A percentile compares a stretch with the other conserved stretches of the same genome.
Evolutionary conservation across 2,329 filamentous ascomycete species (phyloP).

Genomic region (Elsinoe batatas): DNA sequence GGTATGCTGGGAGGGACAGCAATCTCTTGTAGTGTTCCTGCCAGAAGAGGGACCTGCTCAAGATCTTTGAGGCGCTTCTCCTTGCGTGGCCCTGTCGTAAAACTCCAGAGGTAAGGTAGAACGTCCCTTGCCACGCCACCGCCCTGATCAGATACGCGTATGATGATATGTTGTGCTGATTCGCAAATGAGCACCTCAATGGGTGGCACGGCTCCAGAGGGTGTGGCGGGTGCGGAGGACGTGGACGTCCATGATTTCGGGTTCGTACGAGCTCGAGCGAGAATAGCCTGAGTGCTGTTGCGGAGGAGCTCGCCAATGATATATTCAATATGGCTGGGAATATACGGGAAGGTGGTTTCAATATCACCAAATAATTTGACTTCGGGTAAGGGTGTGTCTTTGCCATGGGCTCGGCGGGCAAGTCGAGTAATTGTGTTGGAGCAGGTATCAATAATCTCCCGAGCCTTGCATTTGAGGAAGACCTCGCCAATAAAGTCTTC

Average conservation of each 20-base stretch:
- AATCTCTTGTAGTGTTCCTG: constrained; percentile 86
- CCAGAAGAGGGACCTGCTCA: constrained; percentile 76
- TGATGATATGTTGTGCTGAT: constrained; percentile 87
- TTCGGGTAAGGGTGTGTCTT: constrained; percentile 62
- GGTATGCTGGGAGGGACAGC: constrained; percentile 29
- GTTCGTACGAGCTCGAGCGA: constrained; percentile 46
- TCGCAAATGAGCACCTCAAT: constrained; percentile 95
- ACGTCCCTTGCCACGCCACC: constrained; percentile 81
- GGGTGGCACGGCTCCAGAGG: constrained; percentile 66
- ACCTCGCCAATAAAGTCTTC: constrained; percentile 91
- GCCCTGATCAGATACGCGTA: constrained; percentile 89
- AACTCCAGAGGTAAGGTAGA: constrained; percentile 88
- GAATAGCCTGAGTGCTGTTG: constrained; percentile 87
- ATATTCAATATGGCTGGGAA: constrained; percentile 77
- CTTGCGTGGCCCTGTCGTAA: constrained; percentile 81
- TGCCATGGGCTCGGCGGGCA: constrained; percentile 63
- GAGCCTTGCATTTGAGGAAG: constrained; percentile 84
- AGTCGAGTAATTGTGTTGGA: constrained; percentile 66
- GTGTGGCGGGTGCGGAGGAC: background rate
- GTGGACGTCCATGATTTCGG: constrained; percentile 17
- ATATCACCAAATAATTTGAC: constrained; percentile 78
- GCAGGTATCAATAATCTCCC: constrained; percentile 78
- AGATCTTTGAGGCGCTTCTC: constrained; percentile 74
- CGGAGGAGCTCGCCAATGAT: constrained; percentile 90
- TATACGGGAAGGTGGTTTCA: constrained; percentile 88